Percentiles rank a stretch among this genome's conserved stretches.
Conservation (phyloP, 2,329 filamentous ascomycete species). For the Dactylellina sp. region DNA sequence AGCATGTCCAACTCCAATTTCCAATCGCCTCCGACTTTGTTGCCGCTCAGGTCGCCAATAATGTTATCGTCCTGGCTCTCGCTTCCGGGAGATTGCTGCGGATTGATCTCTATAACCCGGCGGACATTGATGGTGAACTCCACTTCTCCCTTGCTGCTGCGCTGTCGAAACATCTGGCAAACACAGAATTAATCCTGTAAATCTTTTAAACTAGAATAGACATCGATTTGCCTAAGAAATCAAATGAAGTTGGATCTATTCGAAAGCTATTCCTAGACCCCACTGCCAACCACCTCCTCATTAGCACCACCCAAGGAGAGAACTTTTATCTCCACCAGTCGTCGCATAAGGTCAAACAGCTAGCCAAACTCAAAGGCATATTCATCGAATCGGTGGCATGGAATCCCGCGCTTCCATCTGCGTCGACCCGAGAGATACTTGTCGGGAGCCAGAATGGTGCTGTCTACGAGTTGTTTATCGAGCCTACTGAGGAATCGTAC, state of each 20-base stretch:
- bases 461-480: conserved; percentile 94
- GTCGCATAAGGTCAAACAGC: conserved; percentile 83
- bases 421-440: conserved; percentile 92
- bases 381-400: conserved; percentile 90
- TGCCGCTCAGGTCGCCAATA: conserved; percentile 95
- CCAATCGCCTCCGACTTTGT: conserved; percentile 95
- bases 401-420: conserved; percentile 92
- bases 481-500: conserved; percentile 94
- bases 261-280: conserved; percentile 97
- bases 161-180: neutral
- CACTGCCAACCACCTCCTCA: conserved; percentile 90
- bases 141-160: conserved; percentile 23
- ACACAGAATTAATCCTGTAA: conserved; percentile 25
- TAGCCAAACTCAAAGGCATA: conserved; percentile 86
- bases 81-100: conserved; percentile 91
- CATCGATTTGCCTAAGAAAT: conserved; percentile 94
- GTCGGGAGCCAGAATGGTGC: conserved; percentile 92
- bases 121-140: conserved; percentile 86
- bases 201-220: conserved; percentile 69
- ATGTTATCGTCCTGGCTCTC: conserved; percentile 90
- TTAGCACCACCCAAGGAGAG: conserved; percentile 90
- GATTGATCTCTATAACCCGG: conserved; percentile 91
- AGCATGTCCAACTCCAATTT: conserved; percentile 92
- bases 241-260: conserved; percentile 90
- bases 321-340: conserved; percentile 99